Evolutionary conservation across 2,329 filamentous ascomycete genomes (phyloP), one percentile per base, ranked within the genome.

Genomic region (Aspergillus sp.): DNA sequence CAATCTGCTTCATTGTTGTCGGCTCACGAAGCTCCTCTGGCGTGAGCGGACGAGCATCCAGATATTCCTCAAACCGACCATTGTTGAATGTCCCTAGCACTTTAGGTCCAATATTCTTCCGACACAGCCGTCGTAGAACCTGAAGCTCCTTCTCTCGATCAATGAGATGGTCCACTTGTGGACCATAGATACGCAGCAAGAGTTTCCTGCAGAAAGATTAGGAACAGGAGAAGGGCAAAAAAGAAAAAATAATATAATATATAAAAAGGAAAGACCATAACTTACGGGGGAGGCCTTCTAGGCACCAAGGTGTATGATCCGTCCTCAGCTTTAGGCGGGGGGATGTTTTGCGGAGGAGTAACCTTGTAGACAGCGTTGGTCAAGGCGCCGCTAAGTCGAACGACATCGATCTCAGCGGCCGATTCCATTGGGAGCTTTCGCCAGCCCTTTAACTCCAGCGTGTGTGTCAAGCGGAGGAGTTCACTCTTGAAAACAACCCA

Each of bases 311-410:
- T 71, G 44, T 74, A 67, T 58, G 73, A 71, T 39, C 69, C 68
- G 60, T 80, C 75, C 32, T 72, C 71, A n/a, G 69, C 68, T 38
- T 71, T 74, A n/a, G 70, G 66, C 15, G 72, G 63, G 34, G 79
- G 75, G 11, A 92, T 64, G 36, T 89, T 81, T 39, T 84, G 78
- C 0, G 93, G 93, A 2, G 93, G 93, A 1, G 86, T 89, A 20
- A 98, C 92, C 50, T 96, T 92, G 70, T 98, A 99, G 36, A 99
- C 93, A 11, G 93, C 92, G 71, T 99, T 99, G 18, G 95, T 99
- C 64, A 99, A 77, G 8, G 95, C 95, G 59, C 95, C 95, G 71
- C 93, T 97, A 41, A 83, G 71, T 39, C 80, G 71, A 38, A 79
- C 67, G 57, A 81, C 74, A 55, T 80, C 71, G 52, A 81, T 71